Base-by-base conservation (phyloP, 306 rosid species). In the Rosa rugosa region DNA sequence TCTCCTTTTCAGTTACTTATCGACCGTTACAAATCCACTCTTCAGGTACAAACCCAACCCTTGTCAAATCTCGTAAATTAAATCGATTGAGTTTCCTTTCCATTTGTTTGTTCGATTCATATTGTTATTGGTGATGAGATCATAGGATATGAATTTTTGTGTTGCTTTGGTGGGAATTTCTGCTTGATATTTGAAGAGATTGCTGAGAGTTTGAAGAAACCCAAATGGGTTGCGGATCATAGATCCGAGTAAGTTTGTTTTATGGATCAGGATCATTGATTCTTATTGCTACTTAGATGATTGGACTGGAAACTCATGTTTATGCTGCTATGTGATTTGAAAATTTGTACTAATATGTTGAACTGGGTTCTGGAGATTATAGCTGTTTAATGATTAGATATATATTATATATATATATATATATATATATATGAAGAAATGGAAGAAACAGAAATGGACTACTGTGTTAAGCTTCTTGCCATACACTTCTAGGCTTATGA, bases 21-120 rank as follows among this genome's bases (percentile, higher is more conserved):
- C 80, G 75, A 89, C 86, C 86, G 86, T 86, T 89, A 67, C 59
- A 70, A 44, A 44, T 53, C 11, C 75, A n/a, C 77, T 12, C 45
- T 73, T 72, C 64, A 17, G 90, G 87, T 85, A 80, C 69, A 3
- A 12, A 50, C 1, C 6, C 36, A 12, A 50, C 1, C 6, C 36
- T 31, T 31, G 3, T 31, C 36, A 31, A 2, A 31, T 31, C 36
- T 31, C 36, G 31, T 27, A 27, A 27, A 1, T 49, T 14, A 49
- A 47, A 47, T 12, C 53, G 17, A 50, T 50, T 16, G 6, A 50
- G 6, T 12, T 50, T 50, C 56, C 36, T 12, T 50, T 50, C 56
- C 36, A 31, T 50, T 50, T 50, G 0, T 14, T 50, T 16, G 6
- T 12, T 14, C 46, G 56, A 14, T 50, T 31, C 36, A 31, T 31